Evolutionary conservation across 176 grass and related monocot genomes (phyloP).

Genomic region (Canna indica): DNA sequence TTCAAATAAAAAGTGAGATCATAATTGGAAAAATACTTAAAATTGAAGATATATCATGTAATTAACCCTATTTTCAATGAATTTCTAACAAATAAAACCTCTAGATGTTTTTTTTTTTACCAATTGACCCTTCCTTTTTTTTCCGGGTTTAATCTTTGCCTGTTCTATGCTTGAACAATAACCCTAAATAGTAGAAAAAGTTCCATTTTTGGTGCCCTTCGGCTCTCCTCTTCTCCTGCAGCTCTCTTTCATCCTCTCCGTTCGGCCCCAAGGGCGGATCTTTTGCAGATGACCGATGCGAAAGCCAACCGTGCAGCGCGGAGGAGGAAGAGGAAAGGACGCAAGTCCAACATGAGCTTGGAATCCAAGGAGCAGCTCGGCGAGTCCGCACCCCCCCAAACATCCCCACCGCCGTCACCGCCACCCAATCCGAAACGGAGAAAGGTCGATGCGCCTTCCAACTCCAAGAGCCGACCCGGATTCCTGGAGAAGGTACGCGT

Average conservation of each 20-base stretch:
- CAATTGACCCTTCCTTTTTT: no score
- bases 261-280: no score
- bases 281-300: neutral
- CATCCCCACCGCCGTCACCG: neutral
- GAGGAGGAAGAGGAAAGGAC: neutral
- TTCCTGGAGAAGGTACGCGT: slow-evolving; percentile 6
- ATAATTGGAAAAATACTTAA: no score
- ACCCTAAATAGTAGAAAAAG: neutral
- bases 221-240: neutral
- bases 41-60: no score
- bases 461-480: slow-evolving; percentile 1
- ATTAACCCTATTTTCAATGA: no score
- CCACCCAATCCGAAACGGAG: slow-evolving; percentile 12
- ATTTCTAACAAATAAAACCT: no score
- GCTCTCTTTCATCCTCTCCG: neutral
- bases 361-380: neutral
- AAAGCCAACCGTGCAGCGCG: neutral
- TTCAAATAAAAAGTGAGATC: no score
- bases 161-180: neutral
- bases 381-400: neutral
- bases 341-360: neutral
- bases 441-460: neutral
- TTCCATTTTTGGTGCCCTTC: neutral
- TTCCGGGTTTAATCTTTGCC: no score
- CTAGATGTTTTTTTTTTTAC: no score